Evolutionary conservation across 371 early-diverging fungal genomes (phyloP).

Genomic region (Mortierella sp.): DNA sequence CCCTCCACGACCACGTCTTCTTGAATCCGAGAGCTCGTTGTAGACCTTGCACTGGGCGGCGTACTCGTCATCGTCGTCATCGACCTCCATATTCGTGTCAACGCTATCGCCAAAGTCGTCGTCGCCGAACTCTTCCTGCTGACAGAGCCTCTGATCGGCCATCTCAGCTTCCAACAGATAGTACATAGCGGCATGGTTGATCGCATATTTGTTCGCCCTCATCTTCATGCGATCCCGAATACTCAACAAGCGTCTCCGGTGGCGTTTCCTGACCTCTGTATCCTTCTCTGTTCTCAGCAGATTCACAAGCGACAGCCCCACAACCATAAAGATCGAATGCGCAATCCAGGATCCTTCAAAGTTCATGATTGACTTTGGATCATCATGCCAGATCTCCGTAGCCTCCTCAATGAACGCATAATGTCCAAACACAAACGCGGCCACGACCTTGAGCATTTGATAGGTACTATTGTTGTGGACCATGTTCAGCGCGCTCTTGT

Average conservation of each 20-base stretch:
- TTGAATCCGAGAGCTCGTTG: slow-evolving; percentile 5
- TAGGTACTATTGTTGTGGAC: slow-evolving; percentile 54
- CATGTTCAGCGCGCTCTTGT: slow-evolving; percentile 23
- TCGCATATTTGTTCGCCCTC: slow-evolving; percentile 38
- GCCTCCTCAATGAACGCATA: slow-evolving; percentile 36
- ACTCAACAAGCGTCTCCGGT: slow-evolving; percentile 20
- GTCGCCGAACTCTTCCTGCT: slow-evolving; percentile 5
- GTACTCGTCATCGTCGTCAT: neutral
- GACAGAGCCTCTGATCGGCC: slow-evolving; percentile 35
- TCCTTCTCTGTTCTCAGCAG: slow-evolving; percentile 44
- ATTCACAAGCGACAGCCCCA: slow-evolving; percentile 36
- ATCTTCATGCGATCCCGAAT: slow-evolving; percentile 34
- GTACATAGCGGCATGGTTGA: slow-evolving; percentile 54
- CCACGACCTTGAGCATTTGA: slow-evolving; percentile 43
- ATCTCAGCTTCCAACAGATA: slow-evolving; percentile 54
- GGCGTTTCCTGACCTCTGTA: slow-evolving; percentile 10
- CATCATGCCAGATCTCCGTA: slow-evolving; percentile 44
- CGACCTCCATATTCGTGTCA: neutral
- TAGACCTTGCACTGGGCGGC: neutral
- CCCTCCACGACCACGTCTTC: neutral
- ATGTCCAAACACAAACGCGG: slow-evolving; percentile 49
- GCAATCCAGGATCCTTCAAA: slow-evolving; percentile 55
- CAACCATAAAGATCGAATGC: slow-evolving; percentile 38
- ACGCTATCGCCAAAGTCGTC: neutral
- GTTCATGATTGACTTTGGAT: slow-evolving; percentile 52